Evolutionary conservation across 108 stramenopile species (phyloP).

Genomic region (Nitzschia palea): DNA sequence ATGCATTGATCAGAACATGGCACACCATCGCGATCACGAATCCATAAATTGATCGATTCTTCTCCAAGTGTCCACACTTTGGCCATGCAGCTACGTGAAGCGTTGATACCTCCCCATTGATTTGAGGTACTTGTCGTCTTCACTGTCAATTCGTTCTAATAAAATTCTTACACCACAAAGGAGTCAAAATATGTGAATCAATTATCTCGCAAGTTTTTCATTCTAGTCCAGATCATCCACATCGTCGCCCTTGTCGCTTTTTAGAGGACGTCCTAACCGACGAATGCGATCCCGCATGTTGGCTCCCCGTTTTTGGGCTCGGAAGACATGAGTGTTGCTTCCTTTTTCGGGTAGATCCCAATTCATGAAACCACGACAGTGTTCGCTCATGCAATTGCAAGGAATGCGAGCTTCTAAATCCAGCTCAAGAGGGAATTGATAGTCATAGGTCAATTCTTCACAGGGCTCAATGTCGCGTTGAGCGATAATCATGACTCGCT

Average conservation of each 20-base stretch:
- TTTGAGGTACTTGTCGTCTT: too few species aligned
- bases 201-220: too few species aligned
- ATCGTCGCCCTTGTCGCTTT: constrained; percentile 21
- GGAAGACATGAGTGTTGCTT: constrained; percentile 37
- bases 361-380: constrained; percentile 87
- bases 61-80: too few species aligned
- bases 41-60: too few species aligned
- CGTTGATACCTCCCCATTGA: too few species aligned
- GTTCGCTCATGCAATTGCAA: constrained; percentile 71
- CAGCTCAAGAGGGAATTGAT: constrained; percentile 90
- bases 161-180: too few species aligned
- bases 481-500: constrained; percentile 90
- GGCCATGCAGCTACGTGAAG: too few species aligned
- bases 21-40: too few species aligned
- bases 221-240: not conserved
- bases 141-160: too few species aligned
- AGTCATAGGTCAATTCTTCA: constrained; percentile 97
- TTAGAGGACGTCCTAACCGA: constrained; percentile 50
- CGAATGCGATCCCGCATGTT: constrained; percentile 67
- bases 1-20: too few species aligned
- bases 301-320: constrained; percentile 52
- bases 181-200: too few species aligned
- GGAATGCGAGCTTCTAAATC: constrained; percentile 68
- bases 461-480: constrained; percentile 82
- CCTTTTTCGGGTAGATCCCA: constrained; percentile 83